Evolutionary conservation across 1,139 yeast genomes (phyloP), one percentile per base, ranked within the genome.

Genomic region (Yamadazyma taylorii): DNA sequence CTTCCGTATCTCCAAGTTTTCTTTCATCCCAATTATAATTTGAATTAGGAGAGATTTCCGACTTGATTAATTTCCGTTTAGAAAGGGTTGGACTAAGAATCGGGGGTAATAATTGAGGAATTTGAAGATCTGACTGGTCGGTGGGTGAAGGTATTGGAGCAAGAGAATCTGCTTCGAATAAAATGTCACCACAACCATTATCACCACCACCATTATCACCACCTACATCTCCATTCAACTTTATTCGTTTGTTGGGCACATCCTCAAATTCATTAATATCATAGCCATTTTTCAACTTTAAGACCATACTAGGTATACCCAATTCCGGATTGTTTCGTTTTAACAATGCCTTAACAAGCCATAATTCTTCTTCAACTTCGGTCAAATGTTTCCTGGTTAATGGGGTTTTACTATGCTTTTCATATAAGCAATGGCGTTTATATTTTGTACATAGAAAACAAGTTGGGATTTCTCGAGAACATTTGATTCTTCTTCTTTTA

Each of bases 301-400:
- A 14, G 14, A 47, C 19, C 7, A 48, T 10, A 7, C 32, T 30
- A 1, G 40, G 17, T 3, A 49, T 30, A 31, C 50, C 52, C 11
- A 46, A 9, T 1, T 41, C 45, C 2, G 55, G 52, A 0, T 41
- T 17, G 26, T 43, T 30, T 19, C 27, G 28, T 9, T 21, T 9
- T 19, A 51, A 21, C 9, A 51, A 30, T n/a, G 36, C 38, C 21
- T 41, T 46, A 8, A 40, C 22, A 2, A 48, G 15, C 2, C 22
- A n/a, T 13, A 46, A 35, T 33, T 52, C 53, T 35, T 48, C 51
- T 32, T 52, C 55, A 7, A 52, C 52, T 33, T 49, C 52, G 8
- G 56, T 51, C 17, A 52, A 36, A 35, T 52, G 53, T 26, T 45
- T 50, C 28, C 56, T 43, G 2, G 56, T 52, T 30, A 52, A 36